Conservation (phyloP, 1,284 basidiomycete genomes). For the Ceratobasidium sp. region DNA sequence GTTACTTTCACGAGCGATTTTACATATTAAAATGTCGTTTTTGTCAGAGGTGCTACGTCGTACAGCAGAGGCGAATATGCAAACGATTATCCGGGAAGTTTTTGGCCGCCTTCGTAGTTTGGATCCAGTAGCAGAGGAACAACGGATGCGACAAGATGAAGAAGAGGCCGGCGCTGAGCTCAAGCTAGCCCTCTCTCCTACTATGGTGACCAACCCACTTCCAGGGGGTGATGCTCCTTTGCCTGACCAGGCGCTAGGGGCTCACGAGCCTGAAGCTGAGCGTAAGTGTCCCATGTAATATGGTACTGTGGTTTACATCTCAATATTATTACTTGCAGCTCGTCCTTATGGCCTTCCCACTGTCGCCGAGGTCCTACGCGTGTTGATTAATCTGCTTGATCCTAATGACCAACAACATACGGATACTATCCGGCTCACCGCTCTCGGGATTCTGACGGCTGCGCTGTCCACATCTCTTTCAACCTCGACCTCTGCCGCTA, state of each 20-base stretch:
- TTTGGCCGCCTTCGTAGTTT: constrained; percentile 77
- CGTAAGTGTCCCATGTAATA: constrained; percentile 54
- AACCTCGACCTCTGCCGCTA: neutral
- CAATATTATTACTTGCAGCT: constrained; percentile 43
- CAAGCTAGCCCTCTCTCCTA: constrained; percentile 30
- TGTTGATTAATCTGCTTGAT: constrained; percentile 93
- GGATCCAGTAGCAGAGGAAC: constrained; percentile 70
- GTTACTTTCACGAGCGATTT: neutral
- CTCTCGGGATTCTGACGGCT: constrained; percentile 86
- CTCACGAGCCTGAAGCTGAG: constrained; percentile 52
- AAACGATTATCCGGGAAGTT: constrained; percentile 80
- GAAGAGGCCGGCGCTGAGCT: constrained; percentile 31
- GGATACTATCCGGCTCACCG: constrained; percentile 91
- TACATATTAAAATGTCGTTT: constrained; percentile 40
- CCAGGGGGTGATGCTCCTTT: constrained; percentile 3
- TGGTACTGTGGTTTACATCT: constrained; percentile 39
- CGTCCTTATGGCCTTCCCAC: constrained; percentile 86
- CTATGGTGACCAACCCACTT: constrained; percentile 31
- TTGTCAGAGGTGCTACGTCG: constrained; percentile 79
- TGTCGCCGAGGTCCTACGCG: constrained; percentile 89
- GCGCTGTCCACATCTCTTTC: constrained; percentile 59
- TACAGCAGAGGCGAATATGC: constrained; percentile 95
- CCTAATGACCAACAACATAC: constrained; percentile 95
- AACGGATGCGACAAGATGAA: constrained; percentile 57
- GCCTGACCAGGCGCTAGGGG: constrained; percentile 37